A percentile compares a stretch with the other conserved stretches of the same genome.
Conservation (phyloP, 148 eudicot species). For the Dysphania ambrosioides region DNA sequence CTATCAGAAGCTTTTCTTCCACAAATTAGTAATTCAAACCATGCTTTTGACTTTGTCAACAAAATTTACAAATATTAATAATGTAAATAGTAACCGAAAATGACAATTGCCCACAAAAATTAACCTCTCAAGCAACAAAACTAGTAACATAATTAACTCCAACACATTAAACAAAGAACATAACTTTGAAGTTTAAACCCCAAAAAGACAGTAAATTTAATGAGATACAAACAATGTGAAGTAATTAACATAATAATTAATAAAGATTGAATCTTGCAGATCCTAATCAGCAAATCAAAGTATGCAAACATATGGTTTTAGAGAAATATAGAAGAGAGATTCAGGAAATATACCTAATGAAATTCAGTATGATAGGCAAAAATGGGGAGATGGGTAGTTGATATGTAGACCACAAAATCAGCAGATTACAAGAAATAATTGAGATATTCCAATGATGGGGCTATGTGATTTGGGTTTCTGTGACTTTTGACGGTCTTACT, state of each 20-base stretch:
- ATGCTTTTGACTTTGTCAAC: constrained; percentile 5
- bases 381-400: constrained; percentile 8
- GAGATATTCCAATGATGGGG: constrained; percentile 20
- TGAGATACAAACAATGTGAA: constrained; percentile 7
- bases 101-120: constrained; percentile 20
- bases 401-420: constrained; percentile 20
- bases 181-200: constrained; percentile 1
- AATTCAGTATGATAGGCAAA: constrained; percentile 6
- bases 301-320: too few species aligned
- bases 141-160: constrained; percentile 6
- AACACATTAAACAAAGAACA: background rate
- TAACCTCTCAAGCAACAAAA: constrained; percentile 18
- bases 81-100: constrained; percentile 22
- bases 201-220: constrained; percentile 12
- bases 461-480: constrained; percentile 2
- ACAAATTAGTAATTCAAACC: constrained; percentile 6
- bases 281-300: constrained; percentile 9
- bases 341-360: constrained; percentile 21
- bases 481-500: background rate
- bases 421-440: constrained; percentile 27
- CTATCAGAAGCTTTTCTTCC: constrained; percentile 18
- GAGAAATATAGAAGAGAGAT: background rate
- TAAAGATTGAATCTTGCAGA: constrained; percentile 18
- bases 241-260: background rate
- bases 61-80: constrained; percentile 10